Evolutionary conservation across 257 asterid species (phyloP).

Genomic region (Handroanthus guayacan): DNA sequence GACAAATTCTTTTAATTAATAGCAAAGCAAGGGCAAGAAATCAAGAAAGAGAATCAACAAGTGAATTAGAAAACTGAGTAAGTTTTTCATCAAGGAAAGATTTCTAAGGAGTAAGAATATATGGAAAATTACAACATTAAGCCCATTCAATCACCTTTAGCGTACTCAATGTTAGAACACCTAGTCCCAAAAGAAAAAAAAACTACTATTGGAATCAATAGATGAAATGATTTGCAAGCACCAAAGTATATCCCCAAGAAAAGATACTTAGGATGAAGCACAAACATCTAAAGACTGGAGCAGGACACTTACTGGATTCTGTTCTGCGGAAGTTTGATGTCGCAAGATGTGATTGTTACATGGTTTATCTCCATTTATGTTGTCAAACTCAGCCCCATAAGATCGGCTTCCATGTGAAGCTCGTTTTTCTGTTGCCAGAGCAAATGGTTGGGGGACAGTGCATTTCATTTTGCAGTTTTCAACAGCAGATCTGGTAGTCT

Average conservation of each 20-base stretch:
- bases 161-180: neutral
- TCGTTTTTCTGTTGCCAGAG: conserved; percentile 72
- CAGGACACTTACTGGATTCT: conserved; percentile 50
- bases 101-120: neutral
- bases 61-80: neutral
- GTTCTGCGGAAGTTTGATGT: conserved; percentile 38
- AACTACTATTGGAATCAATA: neutral
- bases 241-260: neutral
- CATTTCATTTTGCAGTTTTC: conserved; percentile 62
- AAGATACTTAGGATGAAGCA: conserved; percentile 1
- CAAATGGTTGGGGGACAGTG: conserved; percentile 70
- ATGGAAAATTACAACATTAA: neutral
- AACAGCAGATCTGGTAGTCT: conserved; percentile 41
- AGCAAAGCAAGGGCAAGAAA: conserved; percentile 10
- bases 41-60: conserved; percentile 3
- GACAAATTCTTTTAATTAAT: conserved; percentile 7
- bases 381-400: conserved; percentile 47
- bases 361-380: conserved; percentile 38
- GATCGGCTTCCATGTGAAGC: conserved; percentile 52
- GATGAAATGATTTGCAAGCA: neutral
- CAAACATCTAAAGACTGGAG: conserved; percentile 26
- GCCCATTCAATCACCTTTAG: conserved; percentile 1
- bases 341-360: conserved; percentile 38
- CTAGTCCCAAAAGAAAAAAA: neutral
- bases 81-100: conserved; percentile 6